Percentiles rank a stretch among this genome's conserved stretches.
phyloP scores from a whole-genome alignment of 352 stramenopile genomes.

The Phytopythium aichiense region DNA sequence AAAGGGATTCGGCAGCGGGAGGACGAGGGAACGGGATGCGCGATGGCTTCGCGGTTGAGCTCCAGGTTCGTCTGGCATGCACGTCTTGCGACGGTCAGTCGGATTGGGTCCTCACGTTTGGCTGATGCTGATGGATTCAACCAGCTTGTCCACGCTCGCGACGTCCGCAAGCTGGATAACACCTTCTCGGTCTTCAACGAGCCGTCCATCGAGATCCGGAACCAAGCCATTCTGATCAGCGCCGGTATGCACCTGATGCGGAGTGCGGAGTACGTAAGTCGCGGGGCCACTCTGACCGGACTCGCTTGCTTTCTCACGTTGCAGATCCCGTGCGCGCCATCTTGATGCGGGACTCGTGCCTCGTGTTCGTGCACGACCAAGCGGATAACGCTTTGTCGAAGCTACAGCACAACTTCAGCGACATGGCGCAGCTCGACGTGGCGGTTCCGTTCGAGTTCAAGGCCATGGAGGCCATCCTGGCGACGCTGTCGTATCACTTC shows the following conservation, averaged over 20 bases:
- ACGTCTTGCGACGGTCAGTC: not conserved
- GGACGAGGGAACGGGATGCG: slow-evolving; percentile 7
- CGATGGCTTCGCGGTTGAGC: slow-evolving; percentile 29
- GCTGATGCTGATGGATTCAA: slow-evolving; percentile 6
- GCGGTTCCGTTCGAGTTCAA: slow-evolving; percentile 68
- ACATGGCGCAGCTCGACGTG: slow-evolving; percentile 36
- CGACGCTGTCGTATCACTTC: slow-evolving; percentile 48
- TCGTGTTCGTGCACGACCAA: slow-evolving; percentile 52
- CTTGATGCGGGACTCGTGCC: slow-evolving; percentile 61
- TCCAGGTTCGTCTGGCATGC: slow-evolving; percentile 20
- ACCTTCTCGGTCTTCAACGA: slow-evolving; percentile 42
- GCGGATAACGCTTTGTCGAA: slow-evolving; percentile 52
- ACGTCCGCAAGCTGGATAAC: slow-evolving; percentile 44
- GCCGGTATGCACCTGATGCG: slow-evolving; percentile 11
- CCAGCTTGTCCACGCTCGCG: slow-evolving; percentile 37
- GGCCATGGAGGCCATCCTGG: slow-evolving; percentile 46
- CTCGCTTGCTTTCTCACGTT: not conserved
- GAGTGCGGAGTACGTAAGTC: not conserved
- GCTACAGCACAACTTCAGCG: slow-evolving; percentile 51
- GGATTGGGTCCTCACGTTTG: not conserved
- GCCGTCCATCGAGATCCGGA: slow-evolving; percentile 38
- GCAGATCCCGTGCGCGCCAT: slow-evolving; percentile 64
- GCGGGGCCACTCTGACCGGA: not conserved
- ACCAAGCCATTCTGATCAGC: slow-evolving; percentile 49
- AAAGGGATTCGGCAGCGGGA: not conserved